Percentiles rank a stretch among this genome's conserved stretches.
These are phyloP conservation scores for Pythium rhizo-oryzae DNA, from an alignment of 352 stramenopile genomes.

Conservation along the genomic window DNA sequence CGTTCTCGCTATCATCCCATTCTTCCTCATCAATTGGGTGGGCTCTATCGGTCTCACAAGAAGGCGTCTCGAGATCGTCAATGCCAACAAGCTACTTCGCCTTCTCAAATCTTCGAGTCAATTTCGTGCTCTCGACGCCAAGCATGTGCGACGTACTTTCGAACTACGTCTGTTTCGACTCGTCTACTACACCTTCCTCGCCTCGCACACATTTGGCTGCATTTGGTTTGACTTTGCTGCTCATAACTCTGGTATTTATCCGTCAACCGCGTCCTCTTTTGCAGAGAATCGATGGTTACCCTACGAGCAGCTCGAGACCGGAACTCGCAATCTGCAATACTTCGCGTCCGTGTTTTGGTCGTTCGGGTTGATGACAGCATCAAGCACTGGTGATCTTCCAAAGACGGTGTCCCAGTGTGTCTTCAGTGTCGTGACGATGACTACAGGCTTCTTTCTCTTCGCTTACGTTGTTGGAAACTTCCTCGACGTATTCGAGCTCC, in stretches of 20 bases:
- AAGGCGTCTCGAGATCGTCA: slow-evolving; percentile 37
- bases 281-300: background rate
- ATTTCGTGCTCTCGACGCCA: slow-evolving; percentile 36
- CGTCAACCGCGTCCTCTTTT: background rate
- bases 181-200: slow-evolving; percentile 46
- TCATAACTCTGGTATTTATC: background rate
- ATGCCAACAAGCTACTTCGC: slow-evolving; percentile 57
- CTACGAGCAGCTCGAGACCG: background rate
- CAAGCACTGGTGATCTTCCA: slow-evolving; percentile 39
- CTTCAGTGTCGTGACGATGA: slow-evolving; percentile 49
- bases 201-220: slow-evolving; percentile 51
- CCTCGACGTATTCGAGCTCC: slow-evolving; percentile 53
- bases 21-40: slow-evolving; percentile 54
- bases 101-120: slow-evolving; percentile 26
- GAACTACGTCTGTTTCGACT: slow-evolving; percentile 51
- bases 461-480: slow-evolving; percentile 67
- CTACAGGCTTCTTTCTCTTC: slow-evolving; percentile 46
- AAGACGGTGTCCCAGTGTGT: slow-evolving; percentile 41
- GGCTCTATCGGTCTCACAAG: background rate
- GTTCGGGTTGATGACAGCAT: slow-evolving; percentile 57
- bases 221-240: slow-evolving; percentile 60
- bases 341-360: slow-evolving; percentile 53
- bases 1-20: slow-evolving; percentile 38
- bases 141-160: slow-evolving; percentile 44
- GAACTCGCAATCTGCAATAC: slow-evolving; percentile 36